phyloP scores from a whole-genome alignment of 2,329 filamentous ascomycete genomes.

The Thielaviopsis ethacetica region DNA sequence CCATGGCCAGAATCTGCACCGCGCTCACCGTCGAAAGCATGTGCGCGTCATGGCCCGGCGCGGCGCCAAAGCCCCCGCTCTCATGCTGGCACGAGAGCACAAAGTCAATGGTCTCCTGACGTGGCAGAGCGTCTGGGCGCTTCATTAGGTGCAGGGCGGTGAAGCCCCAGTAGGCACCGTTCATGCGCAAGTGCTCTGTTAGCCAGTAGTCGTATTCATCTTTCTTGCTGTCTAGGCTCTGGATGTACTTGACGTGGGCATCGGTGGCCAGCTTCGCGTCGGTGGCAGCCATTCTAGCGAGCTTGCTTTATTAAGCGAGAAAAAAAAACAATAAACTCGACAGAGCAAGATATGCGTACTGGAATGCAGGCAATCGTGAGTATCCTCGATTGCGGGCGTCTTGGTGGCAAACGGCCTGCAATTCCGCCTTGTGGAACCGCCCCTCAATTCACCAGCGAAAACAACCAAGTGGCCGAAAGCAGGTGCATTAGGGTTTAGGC shows the following conservation, averaged over 20 bases:
- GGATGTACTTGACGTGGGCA: constrained; percentile 78
- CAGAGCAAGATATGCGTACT: not conserved
- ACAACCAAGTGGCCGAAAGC: not conserved
- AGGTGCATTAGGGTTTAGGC: not conserved
- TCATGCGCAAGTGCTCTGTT: constrained; percentile 89
- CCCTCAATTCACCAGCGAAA: not conserved
- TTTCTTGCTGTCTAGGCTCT: constrained; percentile 76
- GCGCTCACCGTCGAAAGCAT: constrained; percentile 93
- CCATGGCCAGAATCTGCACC: constrained; percentile 76
- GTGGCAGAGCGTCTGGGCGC: constrained; percentile 64
- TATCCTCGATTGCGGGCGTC: not conserved
- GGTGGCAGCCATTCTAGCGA: constrained; percentile 13
- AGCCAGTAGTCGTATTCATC: constrained; percentile 97
- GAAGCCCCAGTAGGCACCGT: constrained; percentile 92
- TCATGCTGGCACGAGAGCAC: constrained; percentile 89
- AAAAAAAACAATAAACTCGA: not conserved
- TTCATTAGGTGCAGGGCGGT: constrained; percentile 74
- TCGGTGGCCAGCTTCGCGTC: constrained; percentile 32
- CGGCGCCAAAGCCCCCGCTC: constrained; percentile 81
- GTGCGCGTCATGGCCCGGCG: constrained; percentile 86
- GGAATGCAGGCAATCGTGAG: not conserved
- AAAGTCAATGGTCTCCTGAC: constrained; percentile 70
- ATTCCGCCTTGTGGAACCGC: not conserved
- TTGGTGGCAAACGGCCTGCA: not conserved
- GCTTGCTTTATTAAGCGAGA: too few relatives aligned